Conservation (phyloP, 1,284 basidiomycete species). For the Chiua sp. region DNA sequence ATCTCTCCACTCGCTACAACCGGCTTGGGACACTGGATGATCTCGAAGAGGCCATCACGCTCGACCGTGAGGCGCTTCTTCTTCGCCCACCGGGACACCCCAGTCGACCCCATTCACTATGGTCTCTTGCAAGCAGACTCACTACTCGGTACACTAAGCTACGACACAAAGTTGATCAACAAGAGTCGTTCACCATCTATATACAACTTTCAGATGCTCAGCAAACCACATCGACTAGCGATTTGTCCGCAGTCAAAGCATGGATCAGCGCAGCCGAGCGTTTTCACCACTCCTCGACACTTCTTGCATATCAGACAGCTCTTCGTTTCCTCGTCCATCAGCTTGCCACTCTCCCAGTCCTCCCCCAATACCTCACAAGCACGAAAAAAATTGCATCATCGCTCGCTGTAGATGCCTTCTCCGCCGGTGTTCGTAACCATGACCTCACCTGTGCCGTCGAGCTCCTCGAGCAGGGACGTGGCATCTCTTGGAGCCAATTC, state of each 20-base stretch:
- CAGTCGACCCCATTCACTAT: too few relatives aligned
- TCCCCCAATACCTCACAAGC: neutral
- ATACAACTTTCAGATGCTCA: neutral
- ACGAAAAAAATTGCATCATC: constrained; percentile 7
- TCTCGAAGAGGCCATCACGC: too few relatives aligned
- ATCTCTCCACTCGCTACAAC: too few relatives aligned
- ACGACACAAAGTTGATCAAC: neutral
- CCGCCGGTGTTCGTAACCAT: neutral
- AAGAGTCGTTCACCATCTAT: constrained; percentile 3
- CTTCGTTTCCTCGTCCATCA: constrained; percentile 5
- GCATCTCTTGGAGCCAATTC: constrained; percentile 1
- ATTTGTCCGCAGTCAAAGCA: neutral
- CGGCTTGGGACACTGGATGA: too few relatives aligned
- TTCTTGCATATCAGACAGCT: constrained; percentile 6
- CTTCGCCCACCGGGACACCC: too few relatives aligned
- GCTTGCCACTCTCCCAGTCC: constrained; percentile 3
- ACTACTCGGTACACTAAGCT: neutral
- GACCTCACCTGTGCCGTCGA: neutral
- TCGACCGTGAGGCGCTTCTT: too few relatives aligned
- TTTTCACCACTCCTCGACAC: constrained; percentile 1
- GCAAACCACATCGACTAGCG: neutral
- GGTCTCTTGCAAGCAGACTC: too few relatives aligned
- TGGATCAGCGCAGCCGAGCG: constrained; percentile 3
- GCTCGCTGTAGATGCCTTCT: constrained; percentile 5
- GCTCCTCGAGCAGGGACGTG: constrained; percentile 2